A percentile compares a stretch with the other conserved stretches of the same genome.
Conservation (phyloP, 2,329 filamentous ascomycete genomes). For the Colletotrichum scovillei region DNA sequence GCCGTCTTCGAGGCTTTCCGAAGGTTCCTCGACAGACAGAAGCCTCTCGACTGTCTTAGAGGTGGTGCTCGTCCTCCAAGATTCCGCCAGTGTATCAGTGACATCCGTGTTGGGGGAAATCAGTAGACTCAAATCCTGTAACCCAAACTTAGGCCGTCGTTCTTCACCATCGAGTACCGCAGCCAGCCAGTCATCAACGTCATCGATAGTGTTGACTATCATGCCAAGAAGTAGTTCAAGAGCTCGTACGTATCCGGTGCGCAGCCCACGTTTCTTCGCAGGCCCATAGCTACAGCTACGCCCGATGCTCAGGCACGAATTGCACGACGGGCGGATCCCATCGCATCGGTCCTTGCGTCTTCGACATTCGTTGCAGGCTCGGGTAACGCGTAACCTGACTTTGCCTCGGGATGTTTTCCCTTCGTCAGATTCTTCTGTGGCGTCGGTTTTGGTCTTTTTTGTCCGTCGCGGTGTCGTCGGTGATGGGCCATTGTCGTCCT, state of each 20-base stretch:
- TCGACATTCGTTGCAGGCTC: slow-evolving; percentile 21
- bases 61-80: slow-evolving; percentile 17
- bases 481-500: not conserved
- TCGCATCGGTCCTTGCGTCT: slow-evolving; percentile 24
- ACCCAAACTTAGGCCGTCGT: not conserved
- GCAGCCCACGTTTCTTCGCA: slow-evolving; percentile 26
- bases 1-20: slow-evolving; percentile 16
- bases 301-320: not conserved
- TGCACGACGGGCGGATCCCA: slow-evolving; percentile 1
- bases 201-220: slow-evolving; percentile 11
- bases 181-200: slow-evolving; percentile 10
- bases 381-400: slow-evolving; percentile 2
- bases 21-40: not conserved
- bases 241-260: slow-evolving; percentile 27
- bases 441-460: too few relatives aligned
- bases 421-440: too few relatives aligned
- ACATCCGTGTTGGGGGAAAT: not conserved
- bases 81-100: not conserved
- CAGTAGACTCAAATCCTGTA: not conserved
- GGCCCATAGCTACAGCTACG: slow-evolving; percentile 39
- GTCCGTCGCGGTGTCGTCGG: too few relatives aligned
- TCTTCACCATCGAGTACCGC: not conserved
- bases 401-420: not conserved
- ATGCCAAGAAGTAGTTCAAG: slow-evolving; percentile 24
- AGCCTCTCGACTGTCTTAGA: not conserved